Evolutionary conservation across 2,329 filamentous ascomycete species (phyloP), one percentile per base, ranked within the genome.

Genomic region (Diatrype stigma): DNA sequence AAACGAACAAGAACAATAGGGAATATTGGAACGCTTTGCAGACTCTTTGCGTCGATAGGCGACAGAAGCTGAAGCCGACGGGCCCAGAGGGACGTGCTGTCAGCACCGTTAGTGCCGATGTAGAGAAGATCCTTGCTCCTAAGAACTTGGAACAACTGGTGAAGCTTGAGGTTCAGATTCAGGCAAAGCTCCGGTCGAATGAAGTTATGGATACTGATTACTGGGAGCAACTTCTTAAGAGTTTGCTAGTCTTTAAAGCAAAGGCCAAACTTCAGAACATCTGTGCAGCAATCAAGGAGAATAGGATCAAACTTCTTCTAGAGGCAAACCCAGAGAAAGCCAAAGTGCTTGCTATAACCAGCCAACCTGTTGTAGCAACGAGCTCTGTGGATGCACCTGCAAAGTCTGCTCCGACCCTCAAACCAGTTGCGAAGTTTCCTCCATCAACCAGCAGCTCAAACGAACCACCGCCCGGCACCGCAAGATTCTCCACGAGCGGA

Each of bases 121-220:
- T 99, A 54, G 92, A 97, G 69, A 86, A 85, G 63, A 84, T 99
- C 32, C 77, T 99, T 11, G 81, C 82, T 3, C 90, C 91, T 8
- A 99, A 99, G 73, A 83, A 85, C 16, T 85, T 90, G 61, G 86
- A 90, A 61, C 89, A 97, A 68, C 77, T 99, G n/a, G 87, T 92
- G 65, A 81, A 81, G 17, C 76, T 99, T 46, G 93, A 99, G 70
- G 82, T 78, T 56, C 92, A 97, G 72, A 94, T 99, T 68, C 85
- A 84, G 66, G 76, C 79, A 16, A 99, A 99, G 73, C 75, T 99
- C 45, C 80, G 85, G 48, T 95, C 90, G 7, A 86, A 96, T 65
- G 92, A 96, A 64, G 86, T 89, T 37, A 93, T 99, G 58, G 94
- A 99, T 69, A 90, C 89, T 2, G 94, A 99, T 70, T 99, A 97